Conservation (phyloP, 805 yeast genomes). For the Candida koratica region DNA sequence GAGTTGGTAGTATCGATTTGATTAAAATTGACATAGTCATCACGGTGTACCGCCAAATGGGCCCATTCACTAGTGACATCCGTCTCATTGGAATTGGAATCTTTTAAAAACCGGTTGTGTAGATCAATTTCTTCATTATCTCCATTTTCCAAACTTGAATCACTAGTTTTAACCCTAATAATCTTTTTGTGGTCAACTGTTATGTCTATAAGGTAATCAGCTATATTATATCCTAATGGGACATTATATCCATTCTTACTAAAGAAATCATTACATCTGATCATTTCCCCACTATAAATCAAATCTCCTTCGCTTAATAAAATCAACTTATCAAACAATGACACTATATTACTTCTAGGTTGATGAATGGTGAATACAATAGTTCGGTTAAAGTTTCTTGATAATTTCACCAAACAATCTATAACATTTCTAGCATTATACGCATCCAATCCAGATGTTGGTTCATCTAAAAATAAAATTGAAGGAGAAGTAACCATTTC, state of each 20-base stretch:
- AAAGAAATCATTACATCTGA: conserved; percentile 71
- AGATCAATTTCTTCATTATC: conserved; percentile 20
- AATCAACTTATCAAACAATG: conserved; percentile 78
- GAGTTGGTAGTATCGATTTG: conserved; percentile 14
- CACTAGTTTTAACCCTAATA: conserved; percentile 22
- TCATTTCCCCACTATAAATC: conserved; percentile 84
- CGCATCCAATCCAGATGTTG: conserved; percentile 93
- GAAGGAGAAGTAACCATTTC: conserved; percentile 75
- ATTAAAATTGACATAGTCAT: conserved; percentile 42
- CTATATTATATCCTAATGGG: conserved; percentile 88
- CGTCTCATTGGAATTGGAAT: conserved; percentile 27
- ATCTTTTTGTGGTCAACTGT: conserved; percentile 60
- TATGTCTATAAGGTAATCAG: conserved; percentile 88
- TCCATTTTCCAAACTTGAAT: conserved; percentile 13
- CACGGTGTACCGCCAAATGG: conserved; percentile 77
- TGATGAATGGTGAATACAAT: conserved; percentile 93
- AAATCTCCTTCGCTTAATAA: conserved; percentile 80
- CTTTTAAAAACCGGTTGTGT: conserved; percentile 27
- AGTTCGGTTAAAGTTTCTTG: conserved; percentile 79
- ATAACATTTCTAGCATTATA: conserved; percentile 90
- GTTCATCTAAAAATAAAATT: conserved; percentile 75
- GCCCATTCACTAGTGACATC: conserved; percentile 81
- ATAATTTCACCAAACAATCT: conserved; percentile 75
- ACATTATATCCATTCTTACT: conserved; percentile 70
- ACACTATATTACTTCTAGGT: conserved; percentile 93